phyloP scores from a whole-genome alignment of 2,329 filamentous ascomycete genomes.

The Hypomyces perniciosus region DNA sequence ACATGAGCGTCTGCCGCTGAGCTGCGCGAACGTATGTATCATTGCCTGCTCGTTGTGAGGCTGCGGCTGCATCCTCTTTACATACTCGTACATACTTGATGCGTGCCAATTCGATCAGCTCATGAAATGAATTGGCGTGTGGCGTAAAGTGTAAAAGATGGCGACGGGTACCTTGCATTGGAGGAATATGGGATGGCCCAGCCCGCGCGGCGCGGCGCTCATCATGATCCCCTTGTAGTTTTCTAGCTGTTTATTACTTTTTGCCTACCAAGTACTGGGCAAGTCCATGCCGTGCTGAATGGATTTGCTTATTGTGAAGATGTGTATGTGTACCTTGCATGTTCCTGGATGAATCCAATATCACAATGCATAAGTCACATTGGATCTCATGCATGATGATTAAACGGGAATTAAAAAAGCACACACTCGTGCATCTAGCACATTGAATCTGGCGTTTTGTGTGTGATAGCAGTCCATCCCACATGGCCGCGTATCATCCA shows the following conservation, averaged over 20 bases:
- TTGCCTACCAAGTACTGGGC: too few species aligned
- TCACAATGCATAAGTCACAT: neutral
- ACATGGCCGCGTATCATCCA: constrained; percentile 3
- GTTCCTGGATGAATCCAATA: neutral
- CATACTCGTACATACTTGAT: too few species aligned
- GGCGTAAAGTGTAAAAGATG: neutral
- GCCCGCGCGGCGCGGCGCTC: neutral
- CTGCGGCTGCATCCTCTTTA: too few species aligned
- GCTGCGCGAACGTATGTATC: too few species aligned
- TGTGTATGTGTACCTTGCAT: neutral
- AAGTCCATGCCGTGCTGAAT: too few species aligned
- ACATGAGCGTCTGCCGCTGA: too few species aligned
- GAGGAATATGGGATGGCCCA: neutral
- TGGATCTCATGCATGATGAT: too few species aligned
- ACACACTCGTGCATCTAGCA: neutral
- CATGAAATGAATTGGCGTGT: too few species aligned
- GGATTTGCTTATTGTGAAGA: neutral
- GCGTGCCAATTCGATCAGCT: too few species aligned
- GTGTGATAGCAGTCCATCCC: constrained; percentile 1
- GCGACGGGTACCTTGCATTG: constrained; percentile 7
- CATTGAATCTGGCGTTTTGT: neutral
- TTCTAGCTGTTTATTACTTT: too few species aligned
- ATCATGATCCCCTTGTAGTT: neutral
- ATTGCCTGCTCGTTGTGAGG: too few species aligned
- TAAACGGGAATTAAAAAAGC: too few species aligned